Evolutionary conservation across 768 basidiomycete species (phyloP).

Genomic region (Agrocybe praecox): DNA sequence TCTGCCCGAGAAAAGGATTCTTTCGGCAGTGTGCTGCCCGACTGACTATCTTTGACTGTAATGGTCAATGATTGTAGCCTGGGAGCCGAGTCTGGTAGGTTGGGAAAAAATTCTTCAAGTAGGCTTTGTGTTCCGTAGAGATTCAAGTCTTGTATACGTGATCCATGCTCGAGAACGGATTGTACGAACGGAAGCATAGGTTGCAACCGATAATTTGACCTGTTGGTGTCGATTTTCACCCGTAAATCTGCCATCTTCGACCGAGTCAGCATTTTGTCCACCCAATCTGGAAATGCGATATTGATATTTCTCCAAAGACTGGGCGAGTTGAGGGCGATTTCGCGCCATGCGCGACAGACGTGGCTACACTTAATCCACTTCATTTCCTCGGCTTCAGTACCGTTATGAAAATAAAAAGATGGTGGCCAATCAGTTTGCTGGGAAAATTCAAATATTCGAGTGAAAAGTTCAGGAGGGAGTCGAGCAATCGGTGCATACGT

Average conservation of each 20-base stretch:
- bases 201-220: no score
- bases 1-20: background rate
- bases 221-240: background rate
- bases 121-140: background rate
- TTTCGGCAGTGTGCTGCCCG: background rate
- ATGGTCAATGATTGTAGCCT: background rate
- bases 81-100: conserved; percentile 3
- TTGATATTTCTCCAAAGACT: conserved; percentile 3
- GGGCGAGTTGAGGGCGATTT: conserved; percentile 3
- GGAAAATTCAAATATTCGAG: background rate
- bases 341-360: conserved; percentile 9
- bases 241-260: conserved; percentile 8
- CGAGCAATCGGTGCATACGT: background rate
- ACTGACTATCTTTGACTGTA: background rate
- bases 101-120: background rate
- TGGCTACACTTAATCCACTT: background rate
- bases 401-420: no score
- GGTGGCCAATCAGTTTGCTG: no score
- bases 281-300: background rate
- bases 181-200: background rate
- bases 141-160: background rate
- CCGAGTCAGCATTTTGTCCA: conserved; percentile 1
- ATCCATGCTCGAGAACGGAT: background rate
- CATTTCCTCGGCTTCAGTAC: no score
- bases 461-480: conserved; percentile 9